phyloP scores from a whole-genome alignment of 257 asterid species.

The Ajuga chamaepitys region DNA sequence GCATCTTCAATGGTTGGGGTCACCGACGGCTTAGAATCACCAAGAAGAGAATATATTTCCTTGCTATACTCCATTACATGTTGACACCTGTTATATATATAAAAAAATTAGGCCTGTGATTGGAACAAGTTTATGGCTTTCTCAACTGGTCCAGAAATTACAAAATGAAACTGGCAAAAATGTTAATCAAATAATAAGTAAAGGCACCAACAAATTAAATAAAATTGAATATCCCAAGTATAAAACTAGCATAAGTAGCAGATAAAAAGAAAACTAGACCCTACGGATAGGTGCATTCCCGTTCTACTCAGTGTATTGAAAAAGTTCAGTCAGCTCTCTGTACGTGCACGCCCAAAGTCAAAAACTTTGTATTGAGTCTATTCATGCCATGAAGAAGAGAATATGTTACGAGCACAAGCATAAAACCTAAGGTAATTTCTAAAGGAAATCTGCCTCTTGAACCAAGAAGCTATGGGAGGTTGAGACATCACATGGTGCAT shows the following conservation, averaged over 20 bases:
- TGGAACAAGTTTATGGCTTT: constrained; percentile 1
- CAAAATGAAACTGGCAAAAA: background rate
- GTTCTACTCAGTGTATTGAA: background rate
- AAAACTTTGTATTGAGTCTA: background rate
- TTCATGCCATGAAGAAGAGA: background rate
- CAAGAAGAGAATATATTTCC: constrained; percentile 69
- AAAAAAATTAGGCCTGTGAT: background rate
- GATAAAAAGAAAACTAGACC: background rate
- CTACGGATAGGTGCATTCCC: background rate
- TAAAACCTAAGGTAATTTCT: background rate
- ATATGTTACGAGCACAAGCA: background rate
- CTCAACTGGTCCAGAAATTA: constrained; percentile 1
- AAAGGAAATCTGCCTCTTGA: background rate
- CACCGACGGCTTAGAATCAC: constrained; percentile 40
- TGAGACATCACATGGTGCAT: background rate
- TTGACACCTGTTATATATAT: constrained; percentile 58
- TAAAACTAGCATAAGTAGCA: background rate
- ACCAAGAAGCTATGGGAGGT: background rate
- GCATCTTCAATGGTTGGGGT: constrained; percentile 60
- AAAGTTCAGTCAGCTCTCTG: background rate
- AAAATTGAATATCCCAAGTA: background rate
- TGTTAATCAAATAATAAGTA: background rate
- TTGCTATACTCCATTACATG: constrained; percentile 82
- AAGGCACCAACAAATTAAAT: background rate
- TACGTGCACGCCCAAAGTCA: background rate